A percentile compares a stretch with the other conserved stretches of the same genome.
Conservation (phyloP, 2,329 filamentous ascomycete species). For the Phialophora verrucosa region DNA sequence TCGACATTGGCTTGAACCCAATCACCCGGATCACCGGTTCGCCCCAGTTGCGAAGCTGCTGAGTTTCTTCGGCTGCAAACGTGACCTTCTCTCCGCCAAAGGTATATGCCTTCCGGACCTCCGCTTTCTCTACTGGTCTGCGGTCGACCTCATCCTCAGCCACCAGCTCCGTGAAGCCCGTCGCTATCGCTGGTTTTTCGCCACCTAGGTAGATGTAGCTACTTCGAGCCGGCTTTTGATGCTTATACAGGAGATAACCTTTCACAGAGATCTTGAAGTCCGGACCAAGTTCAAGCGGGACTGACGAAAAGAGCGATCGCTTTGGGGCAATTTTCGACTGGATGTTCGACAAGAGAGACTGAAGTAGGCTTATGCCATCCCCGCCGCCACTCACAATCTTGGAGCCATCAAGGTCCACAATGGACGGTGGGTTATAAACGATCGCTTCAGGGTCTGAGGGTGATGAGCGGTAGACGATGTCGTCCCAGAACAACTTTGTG, state of each 20-base stretch:
- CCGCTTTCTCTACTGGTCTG: constrained; percentile 75
- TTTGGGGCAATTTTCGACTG: constrained; percentile 89
- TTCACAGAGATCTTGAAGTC: constrained; percentile 87
- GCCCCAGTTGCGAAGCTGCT: constrained; percentile 77
- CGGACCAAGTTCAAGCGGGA: constrained; percentile 87
- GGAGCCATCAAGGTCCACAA: constrained; percentile 48
- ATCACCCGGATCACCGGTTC: constrained; percentile 84
- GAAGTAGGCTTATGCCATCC: constrained; percentile 75
- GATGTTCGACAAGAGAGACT: constrained; percentile 81
- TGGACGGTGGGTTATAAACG: constrained; percentile 52
- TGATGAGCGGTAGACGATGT: constrained; percentile 83
- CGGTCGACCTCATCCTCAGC: constrained; percentile 74
- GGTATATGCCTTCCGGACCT: constrained; percentile 91
- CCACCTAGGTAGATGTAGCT: constrained; percentile 88
- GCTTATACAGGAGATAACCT: constrained; percentile 87
- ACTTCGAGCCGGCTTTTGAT: constrained; percentile 77
- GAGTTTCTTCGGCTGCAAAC: constrained; percentile 84
- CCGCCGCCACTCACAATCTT: constrained; percentile 69
- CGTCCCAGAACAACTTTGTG: constrained; percentile 88
- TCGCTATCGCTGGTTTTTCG: constrained; percentile 81
- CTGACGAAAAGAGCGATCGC: constrained; percentile 80
- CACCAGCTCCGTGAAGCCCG: constrained; percentile 73
- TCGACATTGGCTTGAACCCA: constrained; percentile 83
- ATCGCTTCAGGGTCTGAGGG: constrained; percentile 73
- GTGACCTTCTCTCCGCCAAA: constrained; percentile 90